Conservation (phyloP, 164 flowering plant species). For the Paratinospora sagittata region DNA sequence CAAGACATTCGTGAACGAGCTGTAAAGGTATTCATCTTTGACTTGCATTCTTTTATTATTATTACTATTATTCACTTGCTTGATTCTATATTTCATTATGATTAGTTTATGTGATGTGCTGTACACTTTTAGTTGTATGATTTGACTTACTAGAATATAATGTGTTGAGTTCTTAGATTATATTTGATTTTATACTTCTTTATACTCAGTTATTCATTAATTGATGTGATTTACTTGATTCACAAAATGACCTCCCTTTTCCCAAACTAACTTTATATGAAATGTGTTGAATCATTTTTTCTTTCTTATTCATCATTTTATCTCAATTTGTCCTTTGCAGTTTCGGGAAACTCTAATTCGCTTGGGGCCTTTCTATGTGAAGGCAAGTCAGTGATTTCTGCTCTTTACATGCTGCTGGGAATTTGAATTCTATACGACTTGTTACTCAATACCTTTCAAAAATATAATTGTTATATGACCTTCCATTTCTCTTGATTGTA, state of each 20-base stretch:
- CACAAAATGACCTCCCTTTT: neutral
- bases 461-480: neutral
- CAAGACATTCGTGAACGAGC: conserved; percentile 71
- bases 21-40: conserved; percentile 46
- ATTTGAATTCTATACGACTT: neutral
- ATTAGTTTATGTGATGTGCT: neutral
- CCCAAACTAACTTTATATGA: neutral
- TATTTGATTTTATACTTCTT: neutral
- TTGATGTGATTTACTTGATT: too few relatives aligned
- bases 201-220: too few relatives aligned
- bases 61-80: neutral
- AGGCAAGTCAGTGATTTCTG: conserved; percentile 33
- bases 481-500: neutral
- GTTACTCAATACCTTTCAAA: conserved; percentile 5
- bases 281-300: neutral
- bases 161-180: too few relatives aligned
- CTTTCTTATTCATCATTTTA: neutral
- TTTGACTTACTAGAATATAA: too few relatives aligned
- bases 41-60: neutral
- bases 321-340: conserved; percentile 44
- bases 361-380: conserved; percentile 91
- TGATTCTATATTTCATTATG: neutral
- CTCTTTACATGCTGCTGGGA: neutral
- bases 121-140: neutral
- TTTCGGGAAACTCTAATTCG: conserved; percentile 79